Evolutionary conservation across 495 filamentous ascomycete genomes (phyloP).

Genomic region (Haplographium delicatum): DNA sequence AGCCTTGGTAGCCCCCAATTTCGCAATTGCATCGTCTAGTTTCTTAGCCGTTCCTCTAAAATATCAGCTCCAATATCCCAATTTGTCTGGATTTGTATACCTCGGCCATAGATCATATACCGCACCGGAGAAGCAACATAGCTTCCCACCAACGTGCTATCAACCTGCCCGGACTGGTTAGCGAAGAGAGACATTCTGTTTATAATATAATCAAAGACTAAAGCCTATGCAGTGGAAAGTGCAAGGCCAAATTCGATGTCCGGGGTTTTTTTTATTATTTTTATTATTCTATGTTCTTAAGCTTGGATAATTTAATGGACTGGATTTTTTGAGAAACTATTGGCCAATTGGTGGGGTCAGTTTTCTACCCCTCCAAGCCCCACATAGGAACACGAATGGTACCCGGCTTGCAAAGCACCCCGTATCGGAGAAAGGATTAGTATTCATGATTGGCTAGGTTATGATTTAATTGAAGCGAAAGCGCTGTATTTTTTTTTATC

Average conservation of each 20-base stretch:
- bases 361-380: constrained; percentile 5
- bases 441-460: too few species aligned
- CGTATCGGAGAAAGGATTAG: too few species aligned
- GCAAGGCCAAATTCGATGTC: too few species aligned
- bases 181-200: constrained; percentile 10
- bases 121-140: constrained; percentile 9
- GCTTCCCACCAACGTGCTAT: constrained; percentile 2
- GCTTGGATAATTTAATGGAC: neutral
- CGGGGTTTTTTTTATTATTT: too few species aligned
- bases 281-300: too few species aligned
- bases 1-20: constrained; percentile 1
- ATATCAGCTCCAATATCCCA: neutral
- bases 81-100: neutral
- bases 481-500: too few species aligned
- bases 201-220: too few species aligned
- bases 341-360: constrained; percentile 5
- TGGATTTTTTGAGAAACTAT: too few species aligned
- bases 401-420: too few species aligned
- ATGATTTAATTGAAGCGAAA: too few species aligned
- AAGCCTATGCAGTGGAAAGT: too few species aligned
- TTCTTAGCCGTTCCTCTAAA: constrained; percentile 9
- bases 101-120: constrained; percentile 16
- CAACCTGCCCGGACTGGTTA: neutral
- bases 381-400: too few species aligned
- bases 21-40: constrained; percentile 4